Evolutionary conservation across 176 grass and related monocot species (phyloP), one percentile per base, ranked within the genome.

Genomic region (Aegilops sharonensis): DNA sequence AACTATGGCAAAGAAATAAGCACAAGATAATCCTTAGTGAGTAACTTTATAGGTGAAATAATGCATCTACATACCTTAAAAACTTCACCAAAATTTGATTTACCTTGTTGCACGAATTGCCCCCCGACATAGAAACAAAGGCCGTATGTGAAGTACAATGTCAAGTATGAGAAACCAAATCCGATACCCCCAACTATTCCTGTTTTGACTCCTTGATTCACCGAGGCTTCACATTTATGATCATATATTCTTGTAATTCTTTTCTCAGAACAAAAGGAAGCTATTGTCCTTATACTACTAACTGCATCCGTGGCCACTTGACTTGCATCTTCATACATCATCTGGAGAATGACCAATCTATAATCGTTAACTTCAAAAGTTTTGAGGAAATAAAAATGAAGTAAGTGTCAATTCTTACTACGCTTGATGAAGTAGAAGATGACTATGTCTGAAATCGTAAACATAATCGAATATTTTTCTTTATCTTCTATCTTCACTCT

Each of bases 321-420:
- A 66, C 91, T 94, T 74, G 94, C 91, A 71, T 97, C 94, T 88
- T 97, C 94, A 79, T 94, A 90, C 83, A 90, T 80, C 36, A 78
- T 85, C 94, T 94, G 45, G 40, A 85, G 60, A 72, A 81, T 21
- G 4, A 82, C 1, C 6, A 70, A 80, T 72, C 0, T 25, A 48
- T 75, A 47, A 59, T 73, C 25, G 45, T 2, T 37, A 30, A 61
- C 11, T 87, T 60, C 20, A 5, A 47, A 68, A 10, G 8, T 84
- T 68, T 75, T 17, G 5, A 45, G 6, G 13, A 29, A 75, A 2
- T 31, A 2, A 83, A 65, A 78, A 56, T 56, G 4, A 30, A 65
- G 6, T 27, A 34, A 29, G 61, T 32, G 1, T 15, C 13, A 17
- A 24, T 43, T 64, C 3, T 62, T 29, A 81, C 13, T 69, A 29